Percentiles rank a stretch among this genome's conserved stretches.
These are phyloP conservation scores for Didymella pinodella DNA, from an alignment of 2,329 filamentous ascomycete genomes.

Conservation along the genomic window DNA sequence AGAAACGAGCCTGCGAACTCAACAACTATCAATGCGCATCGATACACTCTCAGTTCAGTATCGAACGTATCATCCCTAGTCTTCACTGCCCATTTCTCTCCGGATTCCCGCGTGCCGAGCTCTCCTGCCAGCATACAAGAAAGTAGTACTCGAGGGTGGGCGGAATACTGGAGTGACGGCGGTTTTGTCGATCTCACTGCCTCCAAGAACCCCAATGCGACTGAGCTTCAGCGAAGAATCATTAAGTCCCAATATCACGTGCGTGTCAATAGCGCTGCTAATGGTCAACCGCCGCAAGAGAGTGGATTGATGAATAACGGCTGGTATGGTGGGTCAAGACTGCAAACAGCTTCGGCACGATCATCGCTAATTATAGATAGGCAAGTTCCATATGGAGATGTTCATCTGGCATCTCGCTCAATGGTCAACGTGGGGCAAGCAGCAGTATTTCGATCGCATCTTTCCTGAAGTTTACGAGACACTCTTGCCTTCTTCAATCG, in stretches of 20 bases:
- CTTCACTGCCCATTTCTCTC: slow-evolving; percentile 38
- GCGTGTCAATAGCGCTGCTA: slow-evolving; percentile 60
- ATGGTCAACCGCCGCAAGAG: slow-evolving; percentile 57
- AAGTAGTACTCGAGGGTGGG: slow-evolving; percentile 55
- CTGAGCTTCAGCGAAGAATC: slow-evolving; percentile 60
- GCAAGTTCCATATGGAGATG: slow-evolving; percentile 64
- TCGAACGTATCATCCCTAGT: slow-evolving; percentile 18
- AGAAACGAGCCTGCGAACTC: slow-evolving; percentile 53
- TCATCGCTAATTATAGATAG: slow-evolving; percentile 13
- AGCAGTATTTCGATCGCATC: slow-evolving; percentile 54
- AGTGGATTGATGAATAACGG: slow-evolving; percentile 60
- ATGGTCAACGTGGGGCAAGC: slow-evolving; percentile 59
- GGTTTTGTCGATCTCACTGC: slow-evolving; percentile 61
- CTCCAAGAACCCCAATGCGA: slow-evolving; percentile 52
- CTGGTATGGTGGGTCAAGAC: slow-evolving; percentile 58
- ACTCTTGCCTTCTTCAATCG: slow-evolving; percentile 50
- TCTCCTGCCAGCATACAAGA: slow-evolving; percentile 34
- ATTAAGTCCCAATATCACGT: slow-evolving; percentile 62
- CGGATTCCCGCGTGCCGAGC: slow-evolving; percentile 33
- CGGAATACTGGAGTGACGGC: slow-evolving; percentile 58
- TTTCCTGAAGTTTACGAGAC: slow-evolving; percentile 57
- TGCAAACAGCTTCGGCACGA: background rate
- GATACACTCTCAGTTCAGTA: slow-evolving; percentile 25
- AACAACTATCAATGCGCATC: slow-evolving; percentile 47
- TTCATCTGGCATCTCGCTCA: slow-evolving; percentile 61